These are phyloP conservation scores for Oxyria digyna DNA, from an alignment of 148 eudicot genomes.

Conservation along the genomic window DNA sequence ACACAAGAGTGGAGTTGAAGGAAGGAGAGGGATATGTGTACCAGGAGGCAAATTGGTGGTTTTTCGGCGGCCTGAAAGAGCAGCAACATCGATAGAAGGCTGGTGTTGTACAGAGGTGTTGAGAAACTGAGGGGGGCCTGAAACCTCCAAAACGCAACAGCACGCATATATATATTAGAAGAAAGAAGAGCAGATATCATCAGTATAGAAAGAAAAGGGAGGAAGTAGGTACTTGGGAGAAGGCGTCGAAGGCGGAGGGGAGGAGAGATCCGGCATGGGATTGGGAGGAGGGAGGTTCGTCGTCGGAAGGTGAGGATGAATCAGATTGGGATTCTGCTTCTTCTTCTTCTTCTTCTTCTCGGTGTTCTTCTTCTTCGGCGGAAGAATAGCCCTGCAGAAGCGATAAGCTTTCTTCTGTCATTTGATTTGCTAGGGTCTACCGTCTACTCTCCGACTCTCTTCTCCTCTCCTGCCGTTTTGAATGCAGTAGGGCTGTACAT, in stretches of 20 bases:
- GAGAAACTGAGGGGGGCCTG: slow-evolving; percentile 79
- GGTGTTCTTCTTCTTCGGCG: slow-evolving; percentile 46
- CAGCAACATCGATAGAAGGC: slow-evolving; percentile 13
- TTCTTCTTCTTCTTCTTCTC: slow-evolving; percentile 29
- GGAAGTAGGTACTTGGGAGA: slow-evolving; percentile 53
- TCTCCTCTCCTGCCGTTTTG: too few species aligned
- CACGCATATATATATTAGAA: neutral
- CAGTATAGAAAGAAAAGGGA: neutral
- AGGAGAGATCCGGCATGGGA: slow-evolving; percentile 39
- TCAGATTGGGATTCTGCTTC: slow-evolving; percentile 7
- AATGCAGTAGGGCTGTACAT: too few species aligned
- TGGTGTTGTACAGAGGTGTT: slow-evolving; percentile 53
- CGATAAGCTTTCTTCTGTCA: slow-evolving; percentile 31
- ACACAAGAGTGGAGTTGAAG: too few species aligned
- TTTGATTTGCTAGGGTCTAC: neutral
- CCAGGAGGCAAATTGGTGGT: slow-evolving; percentile 65
- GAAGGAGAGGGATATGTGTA: slow-evolving; percentile 14
- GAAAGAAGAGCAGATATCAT: too few species aligned
- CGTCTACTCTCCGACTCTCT: too few species aligned
- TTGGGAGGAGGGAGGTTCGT: slow-evolving; percentile 22
- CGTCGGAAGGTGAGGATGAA: slow-evolving; percentile 22
- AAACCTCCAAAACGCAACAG: slow-evolving; percentile 40
- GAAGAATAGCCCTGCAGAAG: slow-evolving; percentile 82
- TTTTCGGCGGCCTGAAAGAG: slow-evolving; percentile 33
- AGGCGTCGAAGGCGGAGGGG: slow-evolving; percentile 81